A percentile compares a stretch with the other conserved stretches of the same genome.
Conservation (phyloP, 192 early-diverging fungal genomes). For the Allomyces javanicus region DNA sequence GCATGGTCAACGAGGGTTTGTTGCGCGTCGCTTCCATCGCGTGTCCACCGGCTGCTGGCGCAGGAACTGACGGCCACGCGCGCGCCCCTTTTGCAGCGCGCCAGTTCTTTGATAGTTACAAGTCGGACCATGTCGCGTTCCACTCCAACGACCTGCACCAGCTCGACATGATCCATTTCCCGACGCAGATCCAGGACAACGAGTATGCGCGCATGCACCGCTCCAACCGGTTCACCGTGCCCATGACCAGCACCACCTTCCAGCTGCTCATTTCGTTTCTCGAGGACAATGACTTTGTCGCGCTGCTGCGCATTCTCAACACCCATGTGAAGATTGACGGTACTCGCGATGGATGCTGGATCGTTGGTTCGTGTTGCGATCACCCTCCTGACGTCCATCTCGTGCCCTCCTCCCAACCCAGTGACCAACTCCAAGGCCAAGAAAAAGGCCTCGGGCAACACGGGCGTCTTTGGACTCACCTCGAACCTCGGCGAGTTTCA, state of each 20-base stretch:
- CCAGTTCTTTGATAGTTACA: conserved; percentile 55
- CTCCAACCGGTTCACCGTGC: conserved; percentile 61
- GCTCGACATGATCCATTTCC: conserved; percentile 44
- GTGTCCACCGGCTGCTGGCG: neutral
- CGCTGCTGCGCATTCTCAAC: conserved; percentile 77
- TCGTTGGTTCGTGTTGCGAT: no score
- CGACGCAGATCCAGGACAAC: conserved; percentile 60
- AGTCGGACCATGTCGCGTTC: conserved; percentile 50
- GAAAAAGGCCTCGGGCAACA: conserved; percentile 7
- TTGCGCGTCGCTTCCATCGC: neutral
- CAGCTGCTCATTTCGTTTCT: conserved; percentile 78
- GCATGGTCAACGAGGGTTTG: conserved; percentile 1
- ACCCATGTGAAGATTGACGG: conserved; percentile 67
- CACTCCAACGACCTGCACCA: conserved; percentile 52
- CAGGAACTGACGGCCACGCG: neutral
- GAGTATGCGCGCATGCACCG: conserved; percentile 61
- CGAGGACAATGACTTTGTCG: conserved; percentile 76
- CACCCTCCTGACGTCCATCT: no score
- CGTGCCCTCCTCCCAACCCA: no score
- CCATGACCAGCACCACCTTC: conserved; percentile 68
- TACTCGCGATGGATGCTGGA: neutral
- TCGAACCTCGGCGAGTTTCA: conserved; percentile 49
- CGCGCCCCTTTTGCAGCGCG: conserved; percentile 23
- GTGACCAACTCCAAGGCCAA: no score
- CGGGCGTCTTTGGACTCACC: conserved; percentile 7